Base-by-base conservation (phyloP, 306 rosid genomes). In the Fragaria ananassa region DNA sequence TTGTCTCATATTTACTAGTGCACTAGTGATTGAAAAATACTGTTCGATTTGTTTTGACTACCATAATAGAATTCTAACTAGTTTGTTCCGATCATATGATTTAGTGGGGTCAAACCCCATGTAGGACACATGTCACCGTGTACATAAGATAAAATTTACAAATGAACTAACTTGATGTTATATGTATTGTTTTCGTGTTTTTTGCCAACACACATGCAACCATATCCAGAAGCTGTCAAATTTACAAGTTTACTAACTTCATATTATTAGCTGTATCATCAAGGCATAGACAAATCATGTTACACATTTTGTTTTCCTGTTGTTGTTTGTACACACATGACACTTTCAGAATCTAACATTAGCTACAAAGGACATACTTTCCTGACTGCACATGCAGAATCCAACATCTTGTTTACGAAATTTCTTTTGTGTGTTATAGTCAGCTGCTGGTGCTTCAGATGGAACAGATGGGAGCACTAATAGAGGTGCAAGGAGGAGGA, bases 401-500 rank as follows among this genome's bases (percentile, higher is more conserved):
- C 1, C 50, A 53, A 44, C 45, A 18, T 41, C 73, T 78, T 78
- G 50, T 51, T 80, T 74, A 75, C 69, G 57, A 79, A 65, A 69
- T 65, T 81, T 74, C 64, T 42, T 19, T 77, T 86, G 64, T 86
- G 64, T 75, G 54, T 66, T 76, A 71, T 84, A 91, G 97, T 88
- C 80, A 65, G 91, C 80, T 77, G 74, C 78, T 75, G 74, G 70
- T 12, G 81, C 85, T 68, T 66, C 83, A 50, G 77, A 71, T 10
- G 88, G 89, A 81, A 77, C 88, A 70, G 81, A 86, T 71, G 93
- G 86, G 72, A 68, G 81, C 54, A 80, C 37, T 58, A 78, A 64
- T 39, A 83, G 87, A 56, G 56, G 82, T 25, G 75, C 76, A 70
- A 81, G 78, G 1, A 87, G 80, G 1, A 87, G 80, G 56, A 86